Base-by-base conservation (phyloP, 2,329 filamentous ascomycete genomes). In the Diaporthe velutina region DNA sequence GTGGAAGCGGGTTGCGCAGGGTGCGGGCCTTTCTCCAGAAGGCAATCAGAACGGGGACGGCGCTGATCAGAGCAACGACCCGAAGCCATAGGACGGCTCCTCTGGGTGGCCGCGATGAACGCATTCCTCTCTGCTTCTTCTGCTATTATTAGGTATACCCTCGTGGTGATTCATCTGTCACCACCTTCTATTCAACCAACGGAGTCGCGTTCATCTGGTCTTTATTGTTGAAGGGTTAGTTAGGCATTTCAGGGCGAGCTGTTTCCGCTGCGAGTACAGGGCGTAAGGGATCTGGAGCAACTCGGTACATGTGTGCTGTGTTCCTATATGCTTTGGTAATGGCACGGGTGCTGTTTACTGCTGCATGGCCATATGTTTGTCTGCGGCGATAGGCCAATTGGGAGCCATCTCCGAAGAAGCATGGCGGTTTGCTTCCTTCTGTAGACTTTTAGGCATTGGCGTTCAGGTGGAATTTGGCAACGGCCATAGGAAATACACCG, bases 1-100 rank as follows among this genome's bases (percentile, higher is more conserved):
- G 61, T 96, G 94, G 92, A 96, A 95, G 86, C 90, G 92, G 78
- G 86, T 91, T 42, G 91, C 90, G 25, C 90, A 92, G 79, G 89
- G 87, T 70, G 89, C 90, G 17, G 91, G 91, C 38, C 83, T 93
- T 68, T 74, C 71, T 45, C 67, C 54, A n/a, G 73, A 64, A 86
- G 75, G 85, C 84, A 17, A 82, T 83, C 54, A 73, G 50, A 75
- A 57, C 35, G 73, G 71, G n/a, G 73, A 74, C 61, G 28, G 64
- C 42, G 19, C 73, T 12, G 79, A 80, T 55, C 76, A 77, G 66
- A 82, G 81, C 78, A 83, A 86, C 55, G 87, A 87, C 70, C 45
- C 79, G 22, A 71, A 76, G 55, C 22, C 70, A 64, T 72, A 42
- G 74, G 61, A 50, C 25, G 25, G 84, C 60, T n/a, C 19, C 30